Evolutionary conservation across 2,329 filamentous ascomycete species (phyloP).

Genomic region (Fusarium goolgardi): DNA sequence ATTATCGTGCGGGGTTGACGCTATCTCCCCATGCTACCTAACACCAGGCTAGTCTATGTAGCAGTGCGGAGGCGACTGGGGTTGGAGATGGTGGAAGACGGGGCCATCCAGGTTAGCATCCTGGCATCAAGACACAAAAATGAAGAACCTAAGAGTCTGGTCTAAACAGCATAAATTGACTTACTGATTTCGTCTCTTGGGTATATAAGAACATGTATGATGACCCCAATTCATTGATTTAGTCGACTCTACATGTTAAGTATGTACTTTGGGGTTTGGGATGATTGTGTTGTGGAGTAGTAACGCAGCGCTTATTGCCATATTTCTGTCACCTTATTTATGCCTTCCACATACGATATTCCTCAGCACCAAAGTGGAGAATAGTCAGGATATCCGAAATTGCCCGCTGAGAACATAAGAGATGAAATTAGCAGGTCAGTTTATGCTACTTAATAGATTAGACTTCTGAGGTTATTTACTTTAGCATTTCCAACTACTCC

Average conservation of each 20-base stretch:
- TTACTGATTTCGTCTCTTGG: neutral
- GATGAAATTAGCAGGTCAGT: too few relatives aligned
- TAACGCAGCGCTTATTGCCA: neutral
- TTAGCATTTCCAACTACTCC: too few relatives aligned
- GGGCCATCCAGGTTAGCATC: too few relatives aligned
- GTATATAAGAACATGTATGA: neutral
- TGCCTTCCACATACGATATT: neutral
- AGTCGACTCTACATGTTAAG: too few relatives aligned
- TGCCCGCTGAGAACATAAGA: too few relatives aligned
- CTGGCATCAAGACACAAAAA: neutral
- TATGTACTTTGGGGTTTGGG: neutral
- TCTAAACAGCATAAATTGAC: fast-evolving
- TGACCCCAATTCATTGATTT: neutral
- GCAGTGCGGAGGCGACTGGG: conserved; percentile 1
- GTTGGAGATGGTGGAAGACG: neutral
- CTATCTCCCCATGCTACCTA: neutral
- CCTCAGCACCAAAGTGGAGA: neutral
- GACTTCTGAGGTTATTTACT: too few relatives aligned
- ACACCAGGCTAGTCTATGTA: neutral
- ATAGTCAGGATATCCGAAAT: too few relatives aligned
- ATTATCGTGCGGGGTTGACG: conserved; percentile 5
- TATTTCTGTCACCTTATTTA: too few relatives aligned
- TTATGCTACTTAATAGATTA: too few relatives aligned
- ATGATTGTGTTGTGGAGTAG: neutral
- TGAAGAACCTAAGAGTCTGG: neutral